Evolutionary conservation across 768 basidiomycete species (phyloP).

Genomic region (Lactarius trivialis): DNA sequence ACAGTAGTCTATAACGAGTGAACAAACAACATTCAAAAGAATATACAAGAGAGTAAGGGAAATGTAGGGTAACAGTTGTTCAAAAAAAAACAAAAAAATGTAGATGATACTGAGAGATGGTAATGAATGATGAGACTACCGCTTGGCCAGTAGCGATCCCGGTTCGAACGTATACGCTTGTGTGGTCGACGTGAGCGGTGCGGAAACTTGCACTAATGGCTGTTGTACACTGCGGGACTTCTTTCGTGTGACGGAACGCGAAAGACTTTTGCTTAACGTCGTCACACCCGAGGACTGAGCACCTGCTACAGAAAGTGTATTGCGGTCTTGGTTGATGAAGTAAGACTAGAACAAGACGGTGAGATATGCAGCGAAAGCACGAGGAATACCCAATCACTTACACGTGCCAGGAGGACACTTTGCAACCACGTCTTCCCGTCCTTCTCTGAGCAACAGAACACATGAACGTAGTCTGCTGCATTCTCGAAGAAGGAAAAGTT

Average conservation of each 20-base stretch:
- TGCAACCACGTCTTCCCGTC: conserved; percentile 78
- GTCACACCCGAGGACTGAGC: conserved; percentile 6
- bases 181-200: conserved; percentile 33
- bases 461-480: conserved; percentile 79
- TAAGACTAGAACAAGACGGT: conserved; percentile 51
- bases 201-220: conserved; percentile 43
- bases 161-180: conserved; percentile 56
- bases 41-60: not conserved
- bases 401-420: conserved; percentile 73
- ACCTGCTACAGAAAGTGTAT: conserved; percentile 51
- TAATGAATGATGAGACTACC: conserved; percentile 26
- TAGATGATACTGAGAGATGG: conserved; percentile 7
- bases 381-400: conserved; percentile 35
- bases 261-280: conserved; percentile 30
- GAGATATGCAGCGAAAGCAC: not conserved
- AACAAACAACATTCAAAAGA: not conserved
- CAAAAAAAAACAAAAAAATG: not conserved
- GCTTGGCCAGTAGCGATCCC: conserved; percentile 64
- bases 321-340: conserved; percentile 72
- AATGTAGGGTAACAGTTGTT: not conserved
- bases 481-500: conserved; percentile 83
- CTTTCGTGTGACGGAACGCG: conserved; percentile 35
- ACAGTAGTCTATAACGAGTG: conserved; percentile 1
- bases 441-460: conserved; percentile 69
- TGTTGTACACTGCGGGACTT: conserved; percentile 36